phyloP scores from a whole-genome alignment of 2,329 filamentous ascomycete genomes.

The Juglanconis oblonga region DNA sequence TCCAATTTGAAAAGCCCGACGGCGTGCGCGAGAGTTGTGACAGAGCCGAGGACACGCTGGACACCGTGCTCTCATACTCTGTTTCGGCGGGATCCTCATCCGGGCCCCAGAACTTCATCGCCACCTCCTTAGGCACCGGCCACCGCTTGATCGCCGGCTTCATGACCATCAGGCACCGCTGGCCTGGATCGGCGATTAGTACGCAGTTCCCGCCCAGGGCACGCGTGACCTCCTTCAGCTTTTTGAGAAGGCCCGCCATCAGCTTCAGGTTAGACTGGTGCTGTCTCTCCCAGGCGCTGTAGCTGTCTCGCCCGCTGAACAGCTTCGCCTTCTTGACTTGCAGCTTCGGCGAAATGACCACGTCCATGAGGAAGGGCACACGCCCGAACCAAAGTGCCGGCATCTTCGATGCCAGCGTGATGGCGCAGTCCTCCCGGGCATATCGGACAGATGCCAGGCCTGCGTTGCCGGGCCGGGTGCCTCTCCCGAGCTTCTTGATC shows the following conservation, averaged over 20 bases:
- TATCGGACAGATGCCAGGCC: constrained; percentile 4
- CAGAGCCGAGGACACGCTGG: neutral
- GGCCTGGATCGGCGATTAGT: constrained; percentile 3
- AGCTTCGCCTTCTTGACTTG: neutral
- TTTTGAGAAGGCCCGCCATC: neutral
- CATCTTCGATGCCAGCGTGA: neutral
- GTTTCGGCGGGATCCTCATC: neutral
- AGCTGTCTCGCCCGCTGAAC: neutral
- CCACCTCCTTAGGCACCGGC: constrained; percentile 2
- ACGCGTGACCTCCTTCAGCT: constrained; percentile 3
- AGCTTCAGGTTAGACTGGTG: constrained; percentile 1
- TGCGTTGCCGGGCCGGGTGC: neutral
- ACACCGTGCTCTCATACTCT: neutral
- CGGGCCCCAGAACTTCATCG: constrained; percentile 2
- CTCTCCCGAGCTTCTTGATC: neutral
- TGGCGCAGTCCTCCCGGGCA: neutral
- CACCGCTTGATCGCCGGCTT: neutral
- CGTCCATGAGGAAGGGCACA: constrained; percentile 8
- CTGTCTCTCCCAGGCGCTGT: neutral
- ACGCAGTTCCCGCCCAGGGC: constrained; percentile 2
- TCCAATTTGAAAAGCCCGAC: neutral
- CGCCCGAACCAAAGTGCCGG: constrained; percentile 14
- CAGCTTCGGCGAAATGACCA: neutral
- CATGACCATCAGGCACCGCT: neutral
- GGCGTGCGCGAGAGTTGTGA: neutral